Evolutionary conservation across 768 basidiomycete species (phyloP).

Genomic region (Crucibulum laeve): DNA sequence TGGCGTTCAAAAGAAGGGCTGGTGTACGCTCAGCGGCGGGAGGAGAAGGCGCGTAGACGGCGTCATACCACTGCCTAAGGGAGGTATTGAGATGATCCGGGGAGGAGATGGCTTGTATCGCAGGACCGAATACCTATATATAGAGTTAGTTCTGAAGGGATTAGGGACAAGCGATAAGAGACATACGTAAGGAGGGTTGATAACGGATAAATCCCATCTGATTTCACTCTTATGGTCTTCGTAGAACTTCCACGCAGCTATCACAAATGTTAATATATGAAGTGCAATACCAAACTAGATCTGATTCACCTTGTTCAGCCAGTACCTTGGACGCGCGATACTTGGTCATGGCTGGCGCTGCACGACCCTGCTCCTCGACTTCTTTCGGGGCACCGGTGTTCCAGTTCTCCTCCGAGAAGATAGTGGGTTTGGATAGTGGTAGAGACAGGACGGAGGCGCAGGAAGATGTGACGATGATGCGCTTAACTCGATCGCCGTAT

Average conservation of each 20-base stretch:
- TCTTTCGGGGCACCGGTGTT: neutral
- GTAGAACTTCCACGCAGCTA: neutral
- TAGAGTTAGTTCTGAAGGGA: neutral
- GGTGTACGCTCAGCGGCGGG: neutral
- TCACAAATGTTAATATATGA: no score
- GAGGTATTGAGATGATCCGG: neutral
- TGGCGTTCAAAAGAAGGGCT: neutral
- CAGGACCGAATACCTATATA: neutral
- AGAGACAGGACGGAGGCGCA: neutral
- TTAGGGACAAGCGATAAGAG: neutral
- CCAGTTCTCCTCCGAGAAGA: neutral
- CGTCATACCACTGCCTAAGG: neutral
- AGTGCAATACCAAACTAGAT: no score
- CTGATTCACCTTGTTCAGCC: no score
- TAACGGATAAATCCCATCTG: neutral
- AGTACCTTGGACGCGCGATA: neutral
- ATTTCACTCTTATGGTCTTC: neutral
- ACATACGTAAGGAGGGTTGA: neutral
- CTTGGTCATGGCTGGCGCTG: neutral
- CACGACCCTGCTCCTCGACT: neutral
- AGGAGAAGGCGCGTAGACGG: neutral
- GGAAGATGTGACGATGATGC: neutral
- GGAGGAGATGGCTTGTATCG: neutral
- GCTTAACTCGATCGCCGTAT: conserved; percentile 5
- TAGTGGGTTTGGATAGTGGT: neutral